Conservation (phyloP, 768 basidiomycete species). For the Phylloporus sp. region DNA sequence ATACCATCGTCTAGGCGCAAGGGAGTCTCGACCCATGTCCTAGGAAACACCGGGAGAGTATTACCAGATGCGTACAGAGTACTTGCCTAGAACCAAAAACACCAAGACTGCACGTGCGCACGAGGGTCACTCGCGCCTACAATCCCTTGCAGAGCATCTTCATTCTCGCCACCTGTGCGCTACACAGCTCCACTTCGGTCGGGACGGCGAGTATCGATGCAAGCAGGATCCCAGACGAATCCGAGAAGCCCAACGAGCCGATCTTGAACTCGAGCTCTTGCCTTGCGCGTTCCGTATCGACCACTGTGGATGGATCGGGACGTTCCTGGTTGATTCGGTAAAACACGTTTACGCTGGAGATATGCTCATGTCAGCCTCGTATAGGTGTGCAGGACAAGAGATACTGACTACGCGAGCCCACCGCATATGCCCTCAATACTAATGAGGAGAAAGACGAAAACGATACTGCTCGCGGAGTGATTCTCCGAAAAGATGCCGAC, state of each 20-base stretch:
- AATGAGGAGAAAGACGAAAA: slow-evolving; percentile 71
- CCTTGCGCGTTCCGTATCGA: slow-evolving; percentile 55
- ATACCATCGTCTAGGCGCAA: neutral
- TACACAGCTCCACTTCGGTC: slow-evolving; percentile 70
- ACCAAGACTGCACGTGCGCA: neutral
- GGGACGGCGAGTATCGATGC: slow-evolving; percentile 41
- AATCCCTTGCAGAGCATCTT: slow-evolving; percentile 67
- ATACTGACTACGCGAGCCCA: slow-evolving; percentile 80
- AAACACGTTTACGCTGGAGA: slow-evolving; percentile 78
- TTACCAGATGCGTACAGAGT: neutral
- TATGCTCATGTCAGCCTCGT: neutral
- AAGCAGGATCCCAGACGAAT: slow-evolving; percentile 64
- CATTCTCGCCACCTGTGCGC: slow-evolving; percentile 63
- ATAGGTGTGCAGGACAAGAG: neutral
- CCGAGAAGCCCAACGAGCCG: slow-evolving; percentile 83
- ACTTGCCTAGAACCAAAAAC: neutral
- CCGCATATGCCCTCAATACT: slow-evolving; percentile 90
- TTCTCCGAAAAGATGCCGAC: slow-evolving; percentile 58
- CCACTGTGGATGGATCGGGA: slow-evolving; percentile 41
- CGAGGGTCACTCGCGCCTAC: slow-evolving; percentile 23
- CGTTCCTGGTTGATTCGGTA: slow-evolving; percentile 77
- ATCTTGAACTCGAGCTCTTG: slow-evolving; percentile 90
- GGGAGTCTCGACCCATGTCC: neutral
- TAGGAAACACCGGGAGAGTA: neutral
- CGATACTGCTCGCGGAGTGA: slow-evolving; percentile 45